Evolutionary conservation across 192 early-diverging fungal species (phyloP), one percentile per base, ranked within the genome.

Genomic region (Rhizophagus clarus): DNA sequence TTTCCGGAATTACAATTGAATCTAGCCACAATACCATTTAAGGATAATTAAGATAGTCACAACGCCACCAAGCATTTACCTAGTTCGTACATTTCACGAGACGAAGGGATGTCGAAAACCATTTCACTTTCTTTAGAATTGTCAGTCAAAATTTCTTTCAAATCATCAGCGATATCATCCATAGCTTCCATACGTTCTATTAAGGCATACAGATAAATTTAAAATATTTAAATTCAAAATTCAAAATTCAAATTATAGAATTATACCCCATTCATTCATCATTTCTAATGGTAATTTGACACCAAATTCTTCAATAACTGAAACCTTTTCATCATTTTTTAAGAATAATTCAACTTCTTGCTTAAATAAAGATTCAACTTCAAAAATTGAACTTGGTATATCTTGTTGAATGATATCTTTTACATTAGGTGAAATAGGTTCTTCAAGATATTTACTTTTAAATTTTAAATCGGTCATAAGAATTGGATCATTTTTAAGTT

Each of bases 241-340:
- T 31, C 6, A 34, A 61, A 34, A 40, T 34, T 5, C 29, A 34
- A 32, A 24, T 26, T 4, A 32, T 34, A 34, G 11, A 12, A 12
- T 20, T 34, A 49, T 79, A 79, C 67, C 77, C 77, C 77, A 79
- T 61, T 71, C 28, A 60, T 79, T 70, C 17, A 70, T 24, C 29
- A 31, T 62, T 37, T 79, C 67, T 31, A 79, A 70, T 60, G 77
- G 77, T 5, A 45, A 66, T 79, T 40, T 79, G n/a, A 71, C 22
- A 24, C 67, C 77, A 37, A 22, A 69, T 26, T 71, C 77, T 70
- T 79, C 77, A 10, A 56, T 56, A 20, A 56, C 51, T 20, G 77
- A 68, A n/a, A 61, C 22, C 17, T 40, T 8, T 34, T 61, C 49
- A 60, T 79, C 77, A n/a, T 26, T 49, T 56, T 32, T 7, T 37